Evolutionary conservation across 495 filamentous ascomycete species (phyloP).

Genomic region (Cercophora samala): DNA sequence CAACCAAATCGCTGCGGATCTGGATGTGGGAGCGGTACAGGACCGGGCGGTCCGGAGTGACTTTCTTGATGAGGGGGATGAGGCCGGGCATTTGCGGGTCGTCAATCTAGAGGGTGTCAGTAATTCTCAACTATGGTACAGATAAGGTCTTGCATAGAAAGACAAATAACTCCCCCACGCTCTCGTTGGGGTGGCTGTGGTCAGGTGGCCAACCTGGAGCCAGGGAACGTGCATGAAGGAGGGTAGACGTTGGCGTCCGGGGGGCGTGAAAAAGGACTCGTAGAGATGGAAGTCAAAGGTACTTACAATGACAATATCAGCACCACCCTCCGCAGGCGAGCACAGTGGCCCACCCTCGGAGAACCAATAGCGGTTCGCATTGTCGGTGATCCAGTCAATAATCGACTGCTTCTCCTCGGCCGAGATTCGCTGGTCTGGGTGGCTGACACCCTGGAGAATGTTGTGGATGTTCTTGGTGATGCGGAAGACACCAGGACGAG

Average conservation of each 20-base stretch:
- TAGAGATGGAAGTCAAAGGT: not conserved
- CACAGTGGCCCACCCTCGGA: conserved; percentile 63
- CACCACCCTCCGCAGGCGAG: conserved; percentile 66
- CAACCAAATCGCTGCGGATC: conserved; percentile 70
- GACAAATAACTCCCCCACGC: conserved; percentile 12
- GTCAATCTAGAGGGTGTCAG: conserved; percentile 52
- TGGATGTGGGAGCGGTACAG: conserved; percentile 85
- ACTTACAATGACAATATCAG: conserved; percentile 70
- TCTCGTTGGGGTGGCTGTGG: not conserved
- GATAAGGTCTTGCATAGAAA: not conserved
- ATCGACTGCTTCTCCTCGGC: conserved; percentile 58
- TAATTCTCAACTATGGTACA: conserved; percentile 17
- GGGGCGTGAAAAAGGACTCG: conserved; percentile 13
- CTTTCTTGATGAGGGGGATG: conserved; percentile 70
- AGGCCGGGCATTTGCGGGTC: conserved; percentile 87
- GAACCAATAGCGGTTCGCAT: conserved; percentile 76
- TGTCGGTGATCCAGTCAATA: conserved; percentile 71
- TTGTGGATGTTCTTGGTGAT: conserved; percentile 92
- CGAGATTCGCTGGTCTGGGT: conserved; percentile 58
- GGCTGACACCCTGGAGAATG: conserved; percentile 79
- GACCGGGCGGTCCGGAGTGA: conserved; percentile 70
- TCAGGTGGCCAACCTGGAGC: conserved; percentile 17
- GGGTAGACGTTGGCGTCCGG: conserved; percentile 11
- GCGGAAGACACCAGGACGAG: conserved; percentile 77
- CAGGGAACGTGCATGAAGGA: not conserved